Base-by-base conservation (phyloP, 306 rosid genomes). In the Sophora flavescens region DNA sequence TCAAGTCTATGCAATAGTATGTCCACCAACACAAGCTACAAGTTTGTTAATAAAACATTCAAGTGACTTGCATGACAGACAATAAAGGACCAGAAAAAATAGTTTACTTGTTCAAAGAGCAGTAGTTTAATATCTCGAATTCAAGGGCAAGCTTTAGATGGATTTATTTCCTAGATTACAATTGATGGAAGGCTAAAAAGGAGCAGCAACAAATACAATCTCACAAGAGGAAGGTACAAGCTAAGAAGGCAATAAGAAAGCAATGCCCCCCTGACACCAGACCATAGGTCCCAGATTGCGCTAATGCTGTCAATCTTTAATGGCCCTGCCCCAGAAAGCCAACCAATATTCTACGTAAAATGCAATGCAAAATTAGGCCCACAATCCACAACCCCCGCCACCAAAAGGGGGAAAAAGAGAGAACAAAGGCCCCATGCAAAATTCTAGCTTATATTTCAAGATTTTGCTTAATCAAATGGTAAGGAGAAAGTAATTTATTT, bases 1-100 rank as follows among this genome's bases (percentile, higher is more conserved):
- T 4, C 0, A 58, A 52, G 8, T 14, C 33, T 42, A 38, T 16
- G 12, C 28, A n/a, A 52, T n/a, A 52, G n/a, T 2, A 17, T 36
- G n/a, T n/a, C n/a, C n/a, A n/a, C n/a, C 18, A 36, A 36, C 28
- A 48, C 61, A 61, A 32, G 70, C 62, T 17, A 52, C 48, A 61
- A 30, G 5, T 28, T 73, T 44, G 3, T 16, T 54, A 22, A 2
- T 39, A 52, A 8, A 17, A 7, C 63, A 38, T 54, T 70, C 12
- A 36, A 36, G 28, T 54, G 65, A 54, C 54, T 39, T 6, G 2
- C 15, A 16, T 38, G 28, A 72, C 41, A 12, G 30, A 57, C 33
- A 11, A 60, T 5, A 28, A 28, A 1, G 63, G 15, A 51, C 63
- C 16, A 53, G 63, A 15, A 6, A 70, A 70, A 70, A 48, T 18